phyloP scores from a whole-genome alignment of 1,284 basidiomycete species.

The Austropuccinia psidii region DNA sequence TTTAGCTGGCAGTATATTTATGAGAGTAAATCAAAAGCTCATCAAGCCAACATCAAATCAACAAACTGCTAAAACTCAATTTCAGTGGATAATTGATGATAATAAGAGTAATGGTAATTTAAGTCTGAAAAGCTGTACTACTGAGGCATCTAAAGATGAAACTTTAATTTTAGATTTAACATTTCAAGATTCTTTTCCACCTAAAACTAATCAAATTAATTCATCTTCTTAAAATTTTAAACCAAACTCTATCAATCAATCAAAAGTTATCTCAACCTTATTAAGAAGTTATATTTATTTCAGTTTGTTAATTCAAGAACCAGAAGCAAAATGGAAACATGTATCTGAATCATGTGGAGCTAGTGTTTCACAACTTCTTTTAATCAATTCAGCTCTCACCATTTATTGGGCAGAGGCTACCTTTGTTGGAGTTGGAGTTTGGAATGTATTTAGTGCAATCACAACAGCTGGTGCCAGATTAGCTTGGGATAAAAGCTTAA shows the following conservation, averaged over 20 bases:
- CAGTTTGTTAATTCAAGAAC: slow-evolving; percentile 90
- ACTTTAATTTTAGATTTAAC: slow-evolving; percentile 5
- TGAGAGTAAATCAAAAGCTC: slow-evolving; percentile 74
- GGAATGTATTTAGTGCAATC: slow-evolving; percentile 86
- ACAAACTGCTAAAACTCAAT: slow-evolving; percentile 54
- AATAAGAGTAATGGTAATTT: slow-evolving; percentile 61
- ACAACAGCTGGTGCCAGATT: slow-evolving; percentile 70
- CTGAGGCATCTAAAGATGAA: neutral
- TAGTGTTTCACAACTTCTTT: slow-evolving; percentile 69
- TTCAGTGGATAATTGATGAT: slow-evolving; percentile 53
- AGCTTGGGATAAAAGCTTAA: slow-evolving; percentile 83
- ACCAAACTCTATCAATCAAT: no score
- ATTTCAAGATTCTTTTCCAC: neutral
- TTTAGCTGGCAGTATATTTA: slow-evolving; percentile 57
- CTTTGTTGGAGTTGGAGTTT: slow-evolving; percentile 89
- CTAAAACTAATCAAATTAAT: no score
- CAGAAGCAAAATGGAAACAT: slow-evolving; percentile 89
- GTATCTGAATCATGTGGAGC: neutral
- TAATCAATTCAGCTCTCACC: slow-evolving; percentile 91
- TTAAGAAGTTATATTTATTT: slow-evolving; percentile 97
- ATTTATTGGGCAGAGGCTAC: slow-evolving; percentile 95
- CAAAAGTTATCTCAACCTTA: slow-evolving; percentile 58
- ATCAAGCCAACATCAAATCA: slow-evolving; percentile 61
- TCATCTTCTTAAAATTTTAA: no score
- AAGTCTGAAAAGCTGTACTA: slow-evolving; percentile 51